Evolutionary conservation across 306 rosid genomes (phyloP).

Genomic region (Acacia crassicarpa): DNA sequence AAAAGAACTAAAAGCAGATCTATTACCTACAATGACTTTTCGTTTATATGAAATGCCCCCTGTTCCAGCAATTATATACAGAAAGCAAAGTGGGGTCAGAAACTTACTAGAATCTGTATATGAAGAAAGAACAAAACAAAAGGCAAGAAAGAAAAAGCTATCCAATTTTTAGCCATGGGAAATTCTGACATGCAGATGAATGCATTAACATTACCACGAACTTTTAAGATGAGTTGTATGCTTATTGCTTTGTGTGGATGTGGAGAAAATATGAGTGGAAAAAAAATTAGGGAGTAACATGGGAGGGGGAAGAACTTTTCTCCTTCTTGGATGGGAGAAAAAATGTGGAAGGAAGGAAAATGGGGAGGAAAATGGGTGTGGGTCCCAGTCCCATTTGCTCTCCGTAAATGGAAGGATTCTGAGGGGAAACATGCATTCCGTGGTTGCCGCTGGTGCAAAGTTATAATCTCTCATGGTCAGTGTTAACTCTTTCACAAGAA

Average conservation of each 20-base stretch:
- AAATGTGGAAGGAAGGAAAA: too few relatives aligned
- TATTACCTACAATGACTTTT: constrained; percentile 50
- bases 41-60: accelerated
- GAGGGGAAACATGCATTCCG: too few relatives aligned
- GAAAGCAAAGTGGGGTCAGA: constrained; percentile 11
- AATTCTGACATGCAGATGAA: not conserved
- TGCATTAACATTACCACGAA: constrained; percentile 55
- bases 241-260: constrained; percentile 5
- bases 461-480: not conserved
- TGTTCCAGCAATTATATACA: constrained; percentile 28
- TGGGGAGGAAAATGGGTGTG: too few relatives aligned
- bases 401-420: too few relatives aligned
- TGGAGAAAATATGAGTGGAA: too few relatives aligned
- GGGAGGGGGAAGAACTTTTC: too few relatives aligned
- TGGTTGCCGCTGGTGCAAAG: too few relatives aligned
- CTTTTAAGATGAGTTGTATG: constrained; percentile 44
- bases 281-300: too few relatives aligned
- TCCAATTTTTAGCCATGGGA: not conserved
- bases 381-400: too few relatives aligned
- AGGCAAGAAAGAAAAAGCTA: not conserved
- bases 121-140: not conserved
- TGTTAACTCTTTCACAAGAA: constrained; percentile 46
- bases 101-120: not conserved
- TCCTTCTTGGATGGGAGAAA: too few relatives aligned
- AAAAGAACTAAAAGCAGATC: not conserved